Percentiles rank a stretch among this genome's conserved stretches.
phyloP scores from a whole-genome alignment of 192 early-diverging fungal species.

The Mortierella alpina region DNA sequence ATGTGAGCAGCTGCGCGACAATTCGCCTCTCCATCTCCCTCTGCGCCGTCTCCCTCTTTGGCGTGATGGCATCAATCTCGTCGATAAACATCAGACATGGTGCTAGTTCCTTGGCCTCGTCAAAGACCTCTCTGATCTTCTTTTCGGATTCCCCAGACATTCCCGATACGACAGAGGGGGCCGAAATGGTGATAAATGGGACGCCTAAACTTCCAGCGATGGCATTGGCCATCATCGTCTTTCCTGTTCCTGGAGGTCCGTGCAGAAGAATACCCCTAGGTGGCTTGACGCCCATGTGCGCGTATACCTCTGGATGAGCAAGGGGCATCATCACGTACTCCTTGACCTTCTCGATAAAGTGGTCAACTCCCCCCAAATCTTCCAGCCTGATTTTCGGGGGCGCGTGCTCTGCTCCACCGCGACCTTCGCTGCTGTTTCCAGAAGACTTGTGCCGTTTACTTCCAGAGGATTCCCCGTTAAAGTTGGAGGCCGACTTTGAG shows the following conservation, averaged over 20 bases:
- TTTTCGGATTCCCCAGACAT: slow-evolving; percentile 99
- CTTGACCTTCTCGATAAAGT: slow-evolving; percentile 89
- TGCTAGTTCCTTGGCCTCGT: slow-evolving; percentile 89
- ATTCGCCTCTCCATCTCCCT: slow-evolving; percentile 97
- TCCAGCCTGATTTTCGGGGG: slow-evolving; percentile 48
- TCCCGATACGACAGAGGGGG: slow-evolving; percentile 94
- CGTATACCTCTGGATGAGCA: slow-evolving; percentile 91
- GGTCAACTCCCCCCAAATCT: slow-evolving; percentile 93
- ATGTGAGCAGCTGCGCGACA: slow-evolving; percentile 95
- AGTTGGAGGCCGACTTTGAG: slow-evolving; percentile 30
- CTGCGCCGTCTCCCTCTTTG: slow-evolving; percentile 89
- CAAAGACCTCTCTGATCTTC: slow-evolving; percentile 97
- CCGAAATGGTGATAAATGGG: slow-evolving; percentile 93
- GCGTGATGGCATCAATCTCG: slow-evolving; percentile 98
- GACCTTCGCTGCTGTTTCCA: slow-evolving; percentile 7
- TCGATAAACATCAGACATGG: slow-evolving; percentile 97
- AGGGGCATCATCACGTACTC: slow-evolving; percentile 95
- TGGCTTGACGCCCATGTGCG: slow-evolving; percentile 93
- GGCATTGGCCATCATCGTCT: slow-evolving; percentile 94
- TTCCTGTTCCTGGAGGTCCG: slow-evolving; percentile 97
- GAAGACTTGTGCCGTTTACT: slow-evolving; percentile 41
- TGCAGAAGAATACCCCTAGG: slow-evolving; percentile 95
- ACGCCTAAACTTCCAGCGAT: slow-evolving; percentile 95
- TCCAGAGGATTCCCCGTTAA: slow-evolving; percentile 14
- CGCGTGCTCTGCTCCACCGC: slow-evolving; percentile 47